phyloP scores from a whole-genome alignment of 306 rosid genomes.

The Inga leiocalycina region DNA sequence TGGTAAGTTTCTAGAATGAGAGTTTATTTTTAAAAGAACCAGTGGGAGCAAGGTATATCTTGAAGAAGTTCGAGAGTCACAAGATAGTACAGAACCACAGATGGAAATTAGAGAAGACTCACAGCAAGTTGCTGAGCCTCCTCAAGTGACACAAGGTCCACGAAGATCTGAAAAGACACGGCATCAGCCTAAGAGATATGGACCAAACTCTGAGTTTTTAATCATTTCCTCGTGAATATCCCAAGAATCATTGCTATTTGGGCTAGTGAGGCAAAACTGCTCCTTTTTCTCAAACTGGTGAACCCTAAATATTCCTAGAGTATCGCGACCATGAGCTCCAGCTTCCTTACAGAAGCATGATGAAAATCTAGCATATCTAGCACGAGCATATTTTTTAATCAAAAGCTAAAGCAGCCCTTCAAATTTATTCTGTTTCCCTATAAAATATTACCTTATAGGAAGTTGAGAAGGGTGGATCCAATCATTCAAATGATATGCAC shows the following conservation, averaged over 20 bases:
- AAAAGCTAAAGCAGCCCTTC: slow-evolving; percentile 1
- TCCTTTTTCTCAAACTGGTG: slow-evolving; percentile 98
- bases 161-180: too few relatives aligned
- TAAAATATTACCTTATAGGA: slow-evolving; percentile 69
- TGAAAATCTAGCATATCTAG: slow-evolving; percentile 93
- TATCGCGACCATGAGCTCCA: slow-evolving; percentile 97
- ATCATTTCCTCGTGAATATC: slow-evolving; percentile 97
- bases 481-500: slow-evolving; percentile 86
- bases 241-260: slow-evolving; percentile 85
- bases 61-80: too few relatives aligned
- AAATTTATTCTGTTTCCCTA: not conserved
- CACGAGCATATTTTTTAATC: slow-evolving; percentile 23
- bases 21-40: too few relatives aligned
- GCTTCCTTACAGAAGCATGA: slow-evolving; percentile 99
- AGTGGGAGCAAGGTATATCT: too few relatives aligned
- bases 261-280: slow-evolving; percentile 89
- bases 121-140: too few relatives aligned
- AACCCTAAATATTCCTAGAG: slow-evolving; percentile 91
- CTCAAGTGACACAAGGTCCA: too few relatives aligned
- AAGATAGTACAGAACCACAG: too few relatives aligned
- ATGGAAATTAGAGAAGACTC: too few relatives aligned
- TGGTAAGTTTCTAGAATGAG: too few relatives aligned
- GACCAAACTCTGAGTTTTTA: slow-evolving; percentile 85
- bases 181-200: too few relatives aligned
- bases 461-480: slow-evolving; percentile 97